Conservation (phyloP, 306 rosid species). For the Sicyos baderoa region DNA sequence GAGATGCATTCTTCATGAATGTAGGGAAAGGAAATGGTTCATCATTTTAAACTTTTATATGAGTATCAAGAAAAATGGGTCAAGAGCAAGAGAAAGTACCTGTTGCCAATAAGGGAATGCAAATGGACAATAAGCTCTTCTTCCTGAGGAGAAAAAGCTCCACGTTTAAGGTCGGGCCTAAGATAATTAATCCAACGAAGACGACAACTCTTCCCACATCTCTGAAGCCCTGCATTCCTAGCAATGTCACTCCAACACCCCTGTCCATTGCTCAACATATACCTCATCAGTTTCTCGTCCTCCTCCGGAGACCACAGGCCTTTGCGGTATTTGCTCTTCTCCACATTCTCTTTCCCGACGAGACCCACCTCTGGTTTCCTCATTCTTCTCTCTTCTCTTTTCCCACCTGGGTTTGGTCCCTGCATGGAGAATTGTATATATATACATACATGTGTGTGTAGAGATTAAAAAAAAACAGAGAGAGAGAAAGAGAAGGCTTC, state of each 20-base stretch:
- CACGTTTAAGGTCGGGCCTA: conserved; percentile 89
- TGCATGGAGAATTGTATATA: conserved; percentile 17
- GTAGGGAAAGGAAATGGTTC: background rate
- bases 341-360: conserved; percentile 19
- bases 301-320: conserved; percentile 97
- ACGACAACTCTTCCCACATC: conserved; percentile 93
- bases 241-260: conserved; percentile 95
- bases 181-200: conserved; percentile 96
- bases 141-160: conserved; percentile 80
- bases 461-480: conserved; percentile 10
- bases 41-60: background rate
- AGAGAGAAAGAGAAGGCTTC: conserved; percentile 42
- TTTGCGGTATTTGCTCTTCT: conserved; percentile 42
- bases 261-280: conserved; percentile 81
- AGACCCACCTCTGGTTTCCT: conserved; percentile 21
- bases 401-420: conserved; percentile 9
- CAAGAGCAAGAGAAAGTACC: conserved; percentile 33
- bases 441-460: conserved; percentile 11
- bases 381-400: conserved; percentile 5
- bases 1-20: background rate
- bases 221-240: conserved; percentile 72
- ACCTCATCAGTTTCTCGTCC: conserved; percentile 85
- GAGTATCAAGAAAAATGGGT: background rate
- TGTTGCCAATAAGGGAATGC: conserved; percentile 85
- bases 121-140: conserved; percentile 80